Base-by-base conservation (phyloP, 83 land plant genomes). In the Diphasiastrum complanatum region DNA sequence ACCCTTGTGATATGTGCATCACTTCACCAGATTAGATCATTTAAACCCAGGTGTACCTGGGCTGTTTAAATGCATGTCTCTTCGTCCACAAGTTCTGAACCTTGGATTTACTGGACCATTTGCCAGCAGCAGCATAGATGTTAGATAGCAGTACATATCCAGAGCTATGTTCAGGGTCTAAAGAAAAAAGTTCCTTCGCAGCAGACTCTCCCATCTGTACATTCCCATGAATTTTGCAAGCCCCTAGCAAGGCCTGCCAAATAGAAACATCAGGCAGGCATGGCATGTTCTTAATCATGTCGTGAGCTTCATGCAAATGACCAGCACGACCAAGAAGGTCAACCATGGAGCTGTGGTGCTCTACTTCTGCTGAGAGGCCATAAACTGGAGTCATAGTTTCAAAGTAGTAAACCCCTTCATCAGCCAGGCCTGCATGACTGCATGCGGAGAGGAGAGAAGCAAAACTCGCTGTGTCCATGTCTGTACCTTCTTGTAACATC, bases 191-290 rank as follows among this genome's bases (percentile, higher is more conserved):
- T 14, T 41, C n/a, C 45, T 41, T 18, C n/a, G 45, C 45, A 14
- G 45, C 45, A 41, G 18, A 14, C n/a, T 41, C 45, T 41, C 45
- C 45, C 45, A 14, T 14, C n/a, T 41, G 12, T 41, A 41, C 45
- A 1, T 41, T 41, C 1, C 45, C 45, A 14, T 14, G n/a, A 41
- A 41, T 41, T 18, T 41, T 41, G 45, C 45, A 41, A 1, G 45
- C 45, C n/a, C n/a, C n/a, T 14, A 41, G 45, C 45, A 41, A 41
- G 45, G 45, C 45, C 45, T 41, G 12, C 45, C 45, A 41, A 14
- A 18, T 18, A 0, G 45, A 41, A 41, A 18, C 12, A 14, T 41
- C n/a, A 14, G 45, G 45, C 45, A 14, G 45, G 18, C 12, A 41
- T 41, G 45, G 45, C 45, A 41, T 41, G 12, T 41, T 41, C 45